phyloP scores from a whole-genome alignment of 225 moss, liverwort and hornwort species.

The Takakia lepidozioides region DNA sequence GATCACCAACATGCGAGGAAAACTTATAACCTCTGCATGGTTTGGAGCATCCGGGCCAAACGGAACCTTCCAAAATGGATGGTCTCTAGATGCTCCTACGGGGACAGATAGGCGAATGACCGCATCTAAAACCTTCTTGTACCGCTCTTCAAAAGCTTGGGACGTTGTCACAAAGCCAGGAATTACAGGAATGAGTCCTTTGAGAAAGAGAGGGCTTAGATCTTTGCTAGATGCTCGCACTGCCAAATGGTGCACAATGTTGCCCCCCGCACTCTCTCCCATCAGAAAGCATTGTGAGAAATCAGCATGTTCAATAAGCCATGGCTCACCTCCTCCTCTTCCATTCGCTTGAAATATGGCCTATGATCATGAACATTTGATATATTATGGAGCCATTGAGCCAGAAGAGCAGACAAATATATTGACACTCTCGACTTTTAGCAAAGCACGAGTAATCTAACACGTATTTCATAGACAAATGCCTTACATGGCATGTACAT shows the following conservation, averaged over 20 bases:
- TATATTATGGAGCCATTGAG: too few relatives aligned
- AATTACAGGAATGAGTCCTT: constrained; percentile 32
- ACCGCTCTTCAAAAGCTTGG: constrained; percentile 20
- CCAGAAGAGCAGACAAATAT: too few relatives aligned
- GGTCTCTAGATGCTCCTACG: constrained; percentile 26
- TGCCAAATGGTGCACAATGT: too few relatives aligned
- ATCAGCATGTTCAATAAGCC: constrained; percentile 27
- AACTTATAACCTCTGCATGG: constrained; percentile 2
- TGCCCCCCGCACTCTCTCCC: constrained; percentile 45
- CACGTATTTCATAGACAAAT: too few relatives aligned
- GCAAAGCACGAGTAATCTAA: too few relatives aligned
- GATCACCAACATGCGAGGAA: too few relatives aligned
- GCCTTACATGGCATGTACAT: too few relatives aligned
- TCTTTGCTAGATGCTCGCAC: too few relatives aligned
- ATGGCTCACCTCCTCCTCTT: constrained; percentile 37
- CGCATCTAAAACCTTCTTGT: constrained; percentile 12
- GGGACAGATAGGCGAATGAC: constrained; percentile 33
- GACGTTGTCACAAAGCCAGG: constrained; percentile 34
- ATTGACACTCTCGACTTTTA: too few relatives aligned
- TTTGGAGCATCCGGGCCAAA: constrained; percentile 17
- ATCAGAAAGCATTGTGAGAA: constrained; percentile 31
- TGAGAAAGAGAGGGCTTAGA: too few relatives aligned
- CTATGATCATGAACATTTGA: too few relatives aligned
- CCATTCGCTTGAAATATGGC: too few relatives aligned
- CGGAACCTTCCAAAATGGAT: constrained; percentile 41